Evolutionary conservation across 169 alveolate species (phyloP).

Genomic region (Eimeria zaria): DNA sequence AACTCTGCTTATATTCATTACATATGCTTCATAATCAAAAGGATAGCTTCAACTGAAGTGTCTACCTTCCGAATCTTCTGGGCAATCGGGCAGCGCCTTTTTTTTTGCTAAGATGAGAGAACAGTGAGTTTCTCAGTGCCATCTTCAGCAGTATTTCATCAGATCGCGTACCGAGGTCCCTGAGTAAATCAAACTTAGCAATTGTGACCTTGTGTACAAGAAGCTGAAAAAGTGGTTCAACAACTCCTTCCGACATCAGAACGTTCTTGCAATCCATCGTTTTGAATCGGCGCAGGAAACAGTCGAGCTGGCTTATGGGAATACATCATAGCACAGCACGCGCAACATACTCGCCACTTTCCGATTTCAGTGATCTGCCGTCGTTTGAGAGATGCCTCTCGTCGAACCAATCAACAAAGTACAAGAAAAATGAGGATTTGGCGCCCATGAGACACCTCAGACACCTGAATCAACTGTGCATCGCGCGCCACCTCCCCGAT

Average conservation of each 20-base stretch:
- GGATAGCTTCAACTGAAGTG: background rate
- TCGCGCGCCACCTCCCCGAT: background rate
- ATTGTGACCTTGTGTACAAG: slow-evolving; percentile 85
- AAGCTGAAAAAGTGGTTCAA: slow-evolving; percentile 84
- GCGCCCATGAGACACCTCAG: background rate
- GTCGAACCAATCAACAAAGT: background rate
- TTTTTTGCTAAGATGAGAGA: slow-evolving; percentile 33
- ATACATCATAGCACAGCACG: slow-evolving; percentile 18
- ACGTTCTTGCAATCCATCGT: slow-evolving; percentile 46
- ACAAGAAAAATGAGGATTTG: slow-evolving; percentile 40
- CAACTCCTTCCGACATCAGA: slow-evolving; percentile 80
- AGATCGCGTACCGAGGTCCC: slow-evolving; percentile 79
- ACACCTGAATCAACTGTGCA: slow-evolving; percentile 9
- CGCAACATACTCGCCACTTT: slow-evolving; percentile 22
- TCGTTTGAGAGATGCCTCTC: background rate
- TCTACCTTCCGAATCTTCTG: slow-evolving; percentile 83
- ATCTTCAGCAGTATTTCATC: background rate
- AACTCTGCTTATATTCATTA: slow-evolving; percentile 27
- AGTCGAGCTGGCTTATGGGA: slow-evolving; percentile 20
- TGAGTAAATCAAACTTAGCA: slow-evolving; percentile 80
- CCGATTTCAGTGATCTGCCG: slow-evolving; percentile 10
- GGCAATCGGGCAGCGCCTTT: slow-evolving; percentile 83
- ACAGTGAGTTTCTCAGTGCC: background rate
- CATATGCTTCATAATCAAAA: background rate
- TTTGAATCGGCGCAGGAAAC: slow-evolving; percentile 28